Conservation (phyloP, 306 rosid genomes). For the Canavalia ensiformis region DNA sequence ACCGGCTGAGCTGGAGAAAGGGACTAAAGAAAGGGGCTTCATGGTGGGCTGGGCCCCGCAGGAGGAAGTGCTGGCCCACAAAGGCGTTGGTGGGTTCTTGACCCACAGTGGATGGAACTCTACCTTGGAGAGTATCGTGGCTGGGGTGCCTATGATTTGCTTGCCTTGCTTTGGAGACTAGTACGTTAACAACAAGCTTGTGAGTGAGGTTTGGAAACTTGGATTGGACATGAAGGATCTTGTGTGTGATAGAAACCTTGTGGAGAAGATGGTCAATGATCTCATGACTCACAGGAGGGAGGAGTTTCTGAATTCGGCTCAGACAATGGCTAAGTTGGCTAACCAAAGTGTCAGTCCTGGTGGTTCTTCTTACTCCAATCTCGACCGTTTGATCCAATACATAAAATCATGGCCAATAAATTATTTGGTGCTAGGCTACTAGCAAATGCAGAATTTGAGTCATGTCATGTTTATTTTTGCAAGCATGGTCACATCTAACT, state of each 20-base stretch:
- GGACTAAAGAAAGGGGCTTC: slow-evolving; percentile 53
- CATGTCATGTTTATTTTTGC: too few relatives aligned
- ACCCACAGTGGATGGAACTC: slow-evolving; percentile 64
- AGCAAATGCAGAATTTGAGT: too few relatives aligned
- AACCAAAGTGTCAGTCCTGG: neutral
- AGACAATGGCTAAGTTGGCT: slow-evolving; percentile 38
- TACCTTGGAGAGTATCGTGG: slow-evolving; percentile 47
- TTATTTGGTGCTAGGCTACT: too few relatives aligned
- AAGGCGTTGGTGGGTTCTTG: slow-evolving; percentile 62
- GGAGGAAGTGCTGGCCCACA: slow-evolving; percentile 60
- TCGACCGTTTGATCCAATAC: slow-evolving; percentile 9
- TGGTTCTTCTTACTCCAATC: slow-evolving; percentile 41
- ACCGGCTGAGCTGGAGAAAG: slow-evolving; percentile 46
- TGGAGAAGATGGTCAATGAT: slow-evolving; percentile 50
- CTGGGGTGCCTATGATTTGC: slow-evolving; percentile 57
- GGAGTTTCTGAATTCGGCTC: slow-evolving; percentile 12
- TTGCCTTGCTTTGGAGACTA: slow-evolving; percentile 54
- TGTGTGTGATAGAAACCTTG: slow-evolving; percentile 45
- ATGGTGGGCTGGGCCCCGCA: slow-evolving; percentile 69
- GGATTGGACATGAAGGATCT: slow-evolving; percentile 59
- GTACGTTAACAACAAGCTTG: slow-evolving; percentile 51
- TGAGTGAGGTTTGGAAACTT: slow-evolving; percentile 51
- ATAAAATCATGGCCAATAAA: neutral
- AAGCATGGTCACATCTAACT: too few relatives aligned
- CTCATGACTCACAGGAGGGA: slow-evolving; percentile 38